Conservation (phyloP, 495 filamentous ascomycete species). For the Penicillium maclennaniae region DNA sequence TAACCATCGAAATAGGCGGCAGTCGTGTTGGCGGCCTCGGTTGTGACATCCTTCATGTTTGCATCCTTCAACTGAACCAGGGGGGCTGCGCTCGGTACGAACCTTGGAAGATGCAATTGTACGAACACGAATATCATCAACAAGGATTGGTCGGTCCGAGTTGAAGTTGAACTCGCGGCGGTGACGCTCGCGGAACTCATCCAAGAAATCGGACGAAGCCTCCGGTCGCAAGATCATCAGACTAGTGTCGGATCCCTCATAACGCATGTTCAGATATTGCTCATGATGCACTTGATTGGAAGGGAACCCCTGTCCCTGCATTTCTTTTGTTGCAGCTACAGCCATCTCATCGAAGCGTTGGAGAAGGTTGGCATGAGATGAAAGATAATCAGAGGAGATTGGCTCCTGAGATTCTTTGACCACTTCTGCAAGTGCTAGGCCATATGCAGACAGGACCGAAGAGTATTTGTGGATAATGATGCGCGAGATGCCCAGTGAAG, state of each 20-base stretch:
- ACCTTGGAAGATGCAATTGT: constrained; percentile 41
- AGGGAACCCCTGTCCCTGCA: constrained; percentile 36
- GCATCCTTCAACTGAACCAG: constrained; percentile 37
- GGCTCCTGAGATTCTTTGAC: constrained; percentile 52
- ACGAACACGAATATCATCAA: constrained; percentile 53
- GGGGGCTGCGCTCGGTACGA: constrained; percentile 38
- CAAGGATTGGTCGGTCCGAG: constrained; percentile 44
- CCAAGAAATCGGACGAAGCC: constrained; percentile 37
- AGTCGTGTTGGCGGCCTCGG: constrained; percentile 25
- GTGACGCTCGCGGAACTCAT: constrained; percentile 45
- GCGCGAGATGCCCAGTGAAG: constrained; percentile 46
- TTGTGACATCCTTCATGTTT: constrained; percentile 25
- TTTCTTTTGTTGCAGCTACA: constrained; percentile 32
- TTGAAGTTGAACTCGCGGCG: constrained; percentile 53
- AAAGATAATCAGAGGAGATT: constrained; percentile 34
- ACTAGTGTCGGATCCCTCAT: constrained; percentile 50
- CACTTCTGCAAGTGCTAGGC: constrained; percentile 50
- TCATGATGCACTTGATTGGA: constrained; percentile 44
- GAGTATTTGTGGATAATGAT: constrained; percentile 54
- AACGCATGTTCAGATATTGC: constrained; percentile 52
- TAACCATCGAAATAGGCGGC: constrained; percentile 54
- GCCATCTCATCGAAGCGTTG: constrained; percentile 32
- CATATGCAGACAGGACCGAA: constrained; percentile 51
- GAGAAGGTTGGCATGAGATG: constrained; percentile 33
- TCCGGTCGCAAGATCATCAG: constrained; percentile 49